Percentiles rank a stretch among this genome's conserved stretches.
These are phyloP conservation scores for Pelagomonas calceolata DNA, from an alignment of 108 stramenopile species.

Conservation along the genomic window DNA sequence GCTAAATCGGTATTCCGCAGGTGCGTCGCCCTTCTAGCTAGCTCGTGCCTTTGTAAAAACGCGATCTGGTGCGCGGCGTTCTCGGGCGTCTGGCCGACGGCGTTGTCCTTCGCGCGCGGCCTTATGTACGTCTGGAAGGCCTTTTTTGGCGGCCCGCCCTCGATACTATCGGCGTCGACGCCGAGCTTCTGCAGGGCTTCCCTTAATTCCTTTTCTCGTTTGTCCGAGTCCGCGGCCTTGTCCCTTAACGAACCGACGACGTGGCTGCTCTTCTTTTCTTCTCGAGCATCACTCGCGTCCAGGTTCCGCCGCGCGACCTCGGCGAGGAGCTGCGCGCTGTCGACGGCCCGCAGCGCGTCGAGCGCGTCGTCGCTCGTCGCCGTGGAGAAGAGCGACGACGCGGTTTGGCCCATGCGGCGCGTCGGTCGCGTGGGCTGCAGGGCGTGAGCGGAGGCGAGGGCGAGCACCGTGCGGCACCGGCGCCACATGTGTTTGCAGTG, in stretches of 20 bases:
- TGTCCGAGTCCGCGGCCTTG: not conserved
- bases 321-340: not conserved
- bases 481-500: too few species aligned
- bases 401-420: too few species aligned
- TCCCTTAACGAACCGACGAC: not conserved
- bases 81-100: not conserved
- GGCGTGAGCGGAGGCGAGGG: too few species aligned
- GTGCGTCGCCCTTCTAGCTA: not conserved
- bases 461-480: too few species aligned
- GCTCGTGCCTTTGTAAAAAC: not conserved
- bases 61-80: not conserved
- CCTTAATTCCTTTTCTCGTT: not conserved
- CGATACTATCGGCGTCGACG: not conserved
- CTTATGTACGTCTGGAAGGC: not conserved
- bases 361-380: not conserved
- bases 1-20: not conserved
- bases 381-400: too few species aligned
- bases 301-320: not conserved
- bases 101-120: not conserved
- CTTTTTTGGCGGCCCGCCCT: not conserved
- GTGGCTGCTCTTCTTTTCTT: too few species aligned
- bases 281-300: not conserved
- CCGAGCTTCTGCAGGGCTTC: not conserved
- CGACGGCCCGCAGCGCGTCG: not conserved
- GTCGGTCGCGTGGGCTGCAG: too few species aligned